A percentile compares a stretch with the other conserved stretches of the same genome.
Conservation (phyloP, 768 basidiomycete genomes). For the Mycena sanguinolenta region DNA sequence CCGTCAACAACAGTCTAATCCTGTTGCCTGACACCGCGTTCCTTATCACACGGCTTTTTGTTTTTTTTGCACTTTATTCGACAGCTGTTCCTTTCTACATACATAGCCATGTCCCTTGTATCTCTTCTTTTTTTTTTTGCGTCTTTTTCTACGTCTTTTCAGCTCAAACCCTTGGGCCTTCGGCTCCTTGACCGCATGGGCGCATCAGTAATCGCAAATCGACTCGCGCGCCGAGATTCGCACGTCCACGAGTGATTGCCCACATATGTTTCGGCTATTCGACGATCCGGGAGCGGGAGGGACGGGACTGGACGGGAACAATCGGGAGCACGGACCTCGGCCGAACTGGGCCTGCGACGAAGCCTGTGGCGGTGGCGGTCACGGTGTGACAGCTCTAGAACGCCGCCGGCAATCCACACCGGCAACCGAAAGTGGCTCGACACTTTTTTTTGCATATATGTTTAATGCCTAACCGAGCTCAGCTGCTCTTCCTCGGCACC, state of each 20-base stretch:
- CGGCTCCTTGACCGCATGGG: neutral
- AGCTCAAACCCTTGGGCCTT: no score
- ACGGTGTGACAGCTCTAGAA: no score
- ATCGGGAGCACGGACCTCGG: neutral
- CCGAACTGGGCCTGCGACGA: no score
- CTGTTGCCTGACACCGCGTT: neutral
- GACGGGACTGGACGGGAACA: neutral
- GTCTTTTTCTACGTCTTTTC: neutral
- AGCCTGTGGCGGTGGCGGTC: no score
- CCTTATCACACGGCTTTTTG: neutral
- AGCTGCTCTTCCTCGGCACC: constrained; percentile 68
- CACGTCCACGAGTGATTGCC: neutral
- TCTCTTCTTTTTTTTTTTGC: neutral
- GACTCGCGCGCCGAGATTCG: neutral
- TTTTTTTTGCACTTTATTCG: neutral
- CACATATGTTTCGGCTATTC: neutral
- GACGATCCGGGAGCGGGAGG: constrained; percentile 6
- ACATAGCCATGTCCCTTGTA: no score
- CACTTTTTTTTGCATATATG: no score
- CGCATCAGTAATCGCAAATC: neutral
- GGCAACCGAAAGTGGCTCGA: no score
- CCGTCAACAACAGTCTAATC: neutral
- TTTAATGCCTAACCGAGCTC: constrained; percentile 68
- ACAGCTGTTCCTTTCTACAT: no score
- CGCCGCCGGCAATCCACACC: no score